Evolutionary conservation across 2,329 filamentous ascomycete genomes (phyloP).

Genomic region (Cladophialophora yegresii): DNA sequence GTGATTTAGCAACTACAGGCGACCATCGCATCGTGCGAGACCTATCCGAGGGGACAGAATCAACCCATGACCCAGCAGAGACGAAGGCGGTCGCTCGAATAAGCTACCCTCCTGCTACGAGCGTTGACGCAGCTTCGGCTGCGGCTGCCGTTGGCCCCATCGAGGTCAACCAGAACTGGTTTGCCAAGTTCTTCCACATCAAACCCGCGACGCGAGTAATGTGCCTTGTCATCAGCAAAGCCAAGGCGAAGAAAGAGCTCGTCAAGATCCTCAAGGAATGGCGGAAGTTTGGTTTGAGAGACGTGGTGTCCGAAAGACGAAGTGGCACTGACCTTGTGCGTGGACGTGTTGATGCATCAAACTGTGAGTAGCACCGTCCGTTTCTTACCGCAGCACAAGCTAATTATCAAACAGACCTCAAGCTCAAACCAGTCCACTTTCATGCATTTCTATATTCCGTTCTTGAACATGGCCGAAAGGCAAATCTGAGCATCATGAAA

Average conservation of each 20-base stretch:
- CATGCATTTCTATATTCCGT: constrained; percentile 85
- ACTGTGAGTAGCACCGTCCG: constrained; percentile 63
- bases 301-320: constrained; percentile 75
- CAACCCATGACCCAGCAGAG: not conserved
- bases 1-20: constrained; percentile 47
- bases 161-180: constrained; percentile 77
- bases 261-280: constrained; percentile 74
- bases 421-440: constrained; percentile 85
- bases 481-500: constrained; percentile 75
- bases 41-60: constrained; percentile 24
- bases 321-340: constrained; percentile 70
- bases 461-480: constrained; percentile 77
- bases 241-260: constrained; percentile 75
- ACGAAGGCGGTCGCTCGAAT: constrained; percentile 9
- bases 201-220: constrained; percentile 77
- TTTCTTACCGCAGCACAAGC: constrained; percentile 26
- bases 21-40: constrained; percentile 34
- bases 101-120: constrained; percentile 27
- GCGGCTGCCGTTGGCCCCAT: constrained; percentile 50
- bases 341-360: constrained; percentile 71
- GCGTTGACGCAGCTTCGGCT: constrained; percentile 31
- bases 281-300: constrained; percentile 76
- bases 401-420: constrained; percentile 59
- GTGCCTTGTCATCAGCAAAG: constrained; percentile 72
- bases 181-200: constrained; percentile 83